These are phyloP conservation scores for Lojkania enalia DNA, from an alignment of 2,329 filamentous ascomycete species.

Conservation along the genomic window DNA sequence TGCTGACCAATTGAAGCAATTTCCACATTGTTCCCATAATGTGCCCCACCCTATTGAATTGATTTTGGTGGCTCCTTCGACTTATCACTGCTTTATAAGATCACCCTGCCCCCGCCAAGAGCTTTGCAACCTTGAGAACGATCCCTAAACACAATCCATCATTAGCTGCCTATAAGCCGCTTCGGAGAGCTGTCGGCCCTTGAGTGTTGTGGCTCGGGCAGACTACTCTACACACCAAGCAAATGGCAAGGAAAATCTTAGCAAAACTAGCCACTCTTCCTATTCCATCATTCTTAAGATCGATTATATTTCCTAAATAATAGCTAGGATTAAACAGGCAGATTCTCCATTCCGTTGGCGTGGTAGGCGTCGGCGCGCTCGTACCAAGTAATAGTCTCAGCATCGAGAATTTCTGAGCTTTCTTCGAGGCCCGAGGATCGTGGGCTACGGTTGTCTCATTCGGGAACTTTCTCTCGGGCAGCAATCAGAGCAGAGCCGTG, in stretches of 20 bases:
- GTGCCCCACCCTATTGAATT: no score
- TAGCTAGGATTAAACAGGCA: slow-evolving; percentile 51
- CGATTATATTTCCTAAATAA: slow-evolving; percentile 50
- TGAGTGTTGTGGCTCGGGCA: slow-evolving; percentile 40
- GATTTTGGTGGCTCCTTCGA: no score
- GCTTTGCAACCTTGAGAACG: slow-evolving; percentile 27
- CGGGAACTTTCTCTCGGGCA: slow-evolving; percentile 38
- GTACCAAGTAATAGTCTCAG: slow-evolving; percentile 42
- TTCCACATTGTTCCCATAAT: no score
- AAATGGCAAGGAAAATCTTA: slow-evolving; percentile 40
- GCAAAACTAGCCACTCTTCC: slow-evolving; percentile 42
- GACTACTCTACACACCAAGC: slow-evolving; percentile 43
- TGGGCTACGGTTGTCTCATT: slow-evolving; percentile 51
- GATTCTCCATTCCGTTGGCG: slow-evolving; percentile 52
- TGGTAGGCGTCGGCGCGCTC: slow-evolving; percentile 53
- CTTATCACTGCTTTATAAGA: no score
- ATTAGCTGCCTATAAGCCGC: slow-evolving; percentile 24
- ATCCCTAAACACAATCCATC: slow-evolving; percentile 27
- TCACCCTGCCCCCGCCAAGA: slow-evolving; percentile 18
- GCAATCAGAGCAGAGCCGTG: slow-evolving; percentile 47
- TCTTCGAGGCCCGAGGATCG: slow-evolving; percentile 41
- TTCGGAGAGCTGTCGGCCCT: slow-evolving; percentile 21
- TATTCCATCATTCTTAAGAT: slow-evolving; percentile 29
- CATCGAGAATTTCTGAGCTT: slow-evolving; percentile 43
- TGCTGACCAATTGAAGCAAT: no score